Conservation (phyloP, 148 eudicot genomes). For the Simmondsia chinensis region DNA sequence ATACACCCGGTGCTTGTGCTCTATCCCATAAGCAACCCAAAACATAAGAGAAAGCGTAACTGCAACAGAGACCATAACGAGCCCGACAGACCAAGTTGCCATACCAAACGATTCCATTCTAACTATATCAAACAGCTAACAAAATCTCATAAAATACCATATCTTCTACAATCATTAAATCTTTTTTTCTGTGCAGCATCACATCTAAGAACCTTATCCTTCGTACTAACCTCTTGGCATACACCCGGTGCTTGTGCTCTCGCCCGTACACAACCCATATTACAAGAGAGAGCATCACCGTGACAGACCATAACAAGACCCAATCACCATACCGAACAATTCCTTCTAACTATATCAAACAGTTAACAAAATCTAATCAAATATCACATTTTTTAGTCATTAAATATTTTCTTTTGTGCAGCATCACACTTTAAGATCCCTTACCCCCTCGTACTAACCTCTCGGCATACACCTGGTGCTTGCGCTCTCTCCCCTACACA, state of each 20-base stretch:
- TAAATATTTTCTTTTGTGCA: too few species aligned
- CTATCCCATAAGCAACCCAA: slow-evolving; percentile 82
- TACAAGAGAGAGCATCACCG: slow-evolving; percentile 59
- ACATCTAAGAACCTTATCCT: slow-evolving; percentile 6
- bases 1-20: slow-evolving; percentile 58
- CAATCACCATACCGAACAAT: too few species aligned
- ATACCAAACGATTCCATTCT: slow-evolving; percentile 46
- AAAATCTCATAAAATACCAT: too few species aligned
- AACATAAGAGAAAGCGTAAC: slow-evolving; percentile 69
- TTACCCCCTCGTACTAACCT: too few species aligned
- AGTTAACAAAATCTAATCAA: neutral
- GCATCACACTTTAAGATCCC: too few species aligned
- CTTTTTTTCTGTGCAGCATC: too few species aligned
- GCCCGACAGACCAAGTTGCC: slow-evolving; percentile 65
- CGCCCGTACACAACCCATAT: slow-evolving; percentile 82
- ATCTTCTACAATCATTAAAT: too few species aligned
- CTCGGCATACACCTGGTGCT: slow-evolving; percentile 15
- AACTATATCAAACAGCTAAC: too few species aligned
- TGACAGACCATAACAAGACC: too few species aligned
- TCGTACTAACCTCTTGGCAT: slow-evolving; percentile 29
- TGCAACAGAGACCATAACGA: slow-evolving; percentile 58
- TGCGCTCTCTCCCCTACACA: slow-evolving; percentile 19
- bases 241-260: slow-evolving; percentile 66
- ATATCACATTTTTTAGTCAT: slow-evolving; percentile 12
- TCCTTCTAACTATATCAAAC: neutral